Conservation (phyloP, 345 rosid genomes). For the Dipteronia sinensis region DNA sequence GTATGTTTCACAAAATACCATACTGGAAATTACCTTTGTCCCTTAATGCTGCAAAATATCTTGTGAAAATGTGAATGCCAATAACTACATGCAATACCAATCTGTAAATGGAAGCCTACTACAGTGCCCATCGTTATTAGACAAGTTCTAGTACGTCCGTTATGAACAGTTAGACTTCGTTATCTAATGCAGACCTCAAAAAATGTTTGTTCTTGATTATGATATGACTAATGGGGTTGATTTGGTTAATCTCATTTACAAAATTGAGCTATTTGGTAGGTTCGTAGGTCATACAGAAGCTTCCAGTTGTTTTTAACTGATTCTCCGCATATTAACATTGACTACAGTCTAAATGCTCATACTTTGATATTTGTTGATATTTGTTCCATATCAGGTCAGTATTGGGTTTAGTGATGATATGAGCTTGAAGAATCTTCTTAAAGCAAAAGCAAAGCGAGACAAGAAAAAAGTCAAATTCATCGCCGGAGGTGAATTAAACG, state of each 20-base stretch:
- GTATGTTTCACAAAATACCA: not conserved
- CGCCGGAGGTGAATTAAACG: conserved; percentile 26
- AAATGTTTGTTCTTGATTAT: not conserved
- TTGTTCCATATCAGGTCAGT: conserved; percentile 35
- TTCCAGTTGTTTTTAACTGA: not conserved
- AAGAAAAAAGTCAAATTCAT: conserved; percentile 32
- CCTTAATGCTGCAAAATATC: not conserved
- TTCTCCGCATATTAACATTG: not conserved
- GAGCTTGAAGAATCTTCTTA: conserved; percentile 58
- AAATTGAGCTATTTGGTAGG: not conserved
- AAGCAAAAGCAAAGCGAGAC: conserved; percentile 37
- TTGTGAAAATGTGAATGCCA: not conserved
- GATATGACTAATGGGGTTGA: not conserved
- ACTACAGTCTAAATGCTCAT: not conserved
- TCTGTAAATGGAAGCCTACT: not conserved
- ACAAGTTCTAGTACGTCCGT: not conserved
- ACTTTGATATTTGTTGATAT: not conserved
- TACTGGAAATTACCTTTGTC: not conserved
- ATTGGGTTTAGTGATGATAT: conserved; percentile 52
- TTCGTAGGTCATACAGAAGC: not conserved
- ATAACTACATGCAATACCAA: not conserved
- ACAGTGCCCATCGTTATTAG: not conserved
- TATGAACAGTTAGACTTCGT: not conserved
- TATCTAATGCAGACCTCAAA: not conserved
- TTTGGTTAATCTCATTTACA: not conserved